phyloP scores from a whole-genome alignment of 2,329 filamentous ascomycete species.

The Trichoderma semiorbis region DNA sequence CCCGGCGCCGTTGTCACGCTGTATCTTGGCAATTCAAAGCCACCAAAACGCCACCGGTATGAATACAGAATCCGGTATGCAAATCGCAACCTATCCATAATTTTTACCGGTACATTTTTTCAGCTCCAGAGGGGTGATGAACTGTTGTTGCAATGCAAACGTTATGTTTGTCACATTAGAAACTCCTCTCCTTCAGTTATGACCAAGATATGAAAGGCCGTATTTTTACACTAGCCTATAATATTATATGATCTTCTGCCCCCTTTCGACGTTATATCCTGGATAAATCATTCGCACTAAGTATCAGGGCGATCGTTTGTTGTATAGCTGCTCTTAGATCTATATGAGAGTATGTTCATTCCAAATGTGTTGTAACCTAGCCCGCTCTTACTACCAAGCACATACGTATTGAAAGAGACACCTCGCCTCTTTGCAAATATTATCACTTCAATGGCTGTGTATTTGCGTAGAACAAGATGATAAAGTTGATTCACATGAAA shows the following conservation, averaged over 20 bases:
- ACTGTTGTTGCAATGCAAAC: not conserved
- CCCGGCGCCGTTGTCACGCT: no score
- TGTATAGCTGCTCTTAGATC: no score
- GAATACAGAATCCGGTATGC: not conserved
- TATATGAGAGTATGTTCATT: not conserved
- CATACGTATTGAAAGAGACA: not conserved
- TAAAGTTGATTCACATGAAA: not conserved
- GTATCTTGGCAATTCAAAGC: not conserved
- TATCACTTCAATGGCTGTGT: not conserved
- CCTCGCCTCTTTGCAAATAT: rapidly evolving
- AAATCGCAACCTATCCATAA: not conserved
- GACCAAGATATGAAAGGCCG: not conserved
- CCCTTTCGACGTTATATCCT: not conserved
- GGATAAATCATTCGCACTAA: not conserved
- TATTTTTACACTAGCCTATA: not conserved
- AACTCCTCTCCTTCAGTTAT: not conserved
- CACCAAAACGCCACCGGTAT: not conserved
- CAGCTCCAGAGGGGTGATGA: rapidly evolving
- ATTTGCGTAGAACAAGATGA: rapidly evolving
- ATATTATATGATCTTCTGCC: not conserved
- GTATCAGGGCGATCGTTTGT: no score
- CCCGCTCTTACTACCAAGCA: not conserved
- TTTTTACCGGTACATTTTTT: not conserved
- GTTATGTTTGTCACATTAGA: not conserved
- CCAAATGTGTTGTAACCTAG: not conserved